Conservation (phyloP, 2,329 filamentous ascomycete species). For the Scopulariopsis brevicaulis region DNA sequence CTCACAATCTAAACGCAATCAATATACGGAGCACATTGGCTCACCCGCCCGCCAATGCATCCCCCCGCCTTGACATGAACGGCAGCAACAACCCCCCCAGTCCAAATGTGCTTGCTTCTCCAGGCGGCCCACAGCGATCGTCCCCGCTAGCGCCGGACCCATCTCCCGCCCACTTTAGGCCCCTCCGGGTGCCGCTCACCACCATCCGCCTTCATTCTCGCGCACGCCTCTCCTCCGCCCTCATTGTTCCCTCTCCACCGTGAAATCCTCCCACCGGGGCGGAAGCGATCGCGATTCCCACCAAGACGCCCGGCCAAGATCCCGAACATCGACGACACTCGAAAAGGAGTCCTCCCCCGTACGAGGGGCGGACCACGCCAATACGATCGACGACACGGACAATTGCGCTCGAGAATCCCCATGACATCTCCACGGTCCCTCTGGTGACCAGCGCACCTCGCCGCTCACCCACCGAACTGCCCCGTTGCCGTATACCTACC, state of each 20-base stretch:
- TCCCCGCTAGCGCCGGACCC: background rate
- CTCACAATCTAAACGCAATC: background rate
- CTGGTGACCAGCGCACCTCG: conserved; percentile 4
- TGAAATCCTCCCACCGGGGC: background rate
- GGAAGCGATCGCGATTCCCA: background rate
- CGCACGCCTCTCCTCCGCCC: background rate
- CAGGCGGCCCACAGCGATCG: background rate
- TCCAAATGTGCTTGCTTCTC: background rate
- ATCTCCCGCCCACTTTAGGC: background rate
- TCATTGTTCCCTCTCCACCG: background rate
- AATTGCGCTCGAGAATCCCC: background rate
- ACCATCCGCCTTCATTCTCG: background rate
- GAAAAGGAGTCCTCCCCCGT: background rate
- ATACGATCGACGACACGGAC: background rate
- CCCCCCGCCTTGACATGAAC: background rate
- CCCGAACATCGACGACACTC: background rate
- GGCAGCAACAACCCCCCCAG: background rate
- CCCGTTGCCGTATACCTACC: background rate
- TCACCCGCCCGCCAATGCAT: background rate
- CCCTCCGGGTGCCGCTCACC: background rate
- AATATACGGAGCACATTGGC: background rate
- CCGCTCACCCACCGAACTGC: background rate
- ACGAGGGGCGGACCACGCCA: background rate
- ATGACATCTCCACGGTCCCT: background rate
- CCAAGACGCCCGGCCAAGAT: background rate